Evolutionary conservation across 768 basidiomycete species (phyloP).

Genomic region (Amanita molliuscula): DNA sequence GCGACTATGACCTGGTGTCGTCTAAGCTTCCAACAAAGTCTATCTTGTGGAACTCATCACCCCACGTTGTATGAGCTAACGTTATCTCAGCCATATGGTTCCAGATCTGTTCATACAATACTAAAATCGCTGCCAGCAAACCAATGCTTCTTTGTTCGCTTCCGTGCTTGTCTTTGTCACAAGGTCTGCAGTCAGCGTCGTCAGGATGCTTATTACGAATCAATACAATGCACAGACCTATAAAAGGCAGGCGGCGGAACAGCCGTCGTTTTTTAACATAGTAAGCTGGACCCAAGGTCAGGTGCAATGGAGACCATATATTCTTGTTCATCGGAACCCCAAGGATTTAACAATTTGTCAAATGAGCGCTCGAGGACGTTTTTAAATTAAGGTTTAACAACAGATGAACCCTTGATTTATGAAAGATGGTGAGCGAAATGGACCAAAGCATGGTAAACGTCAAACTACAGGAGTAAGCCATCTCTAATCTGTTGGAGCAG

Average conservation of each 20-base stretch:
- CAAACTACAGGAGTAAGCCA: not conserved
- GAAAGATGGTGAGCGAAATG: not conserved
- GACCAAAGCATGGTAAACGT: not conserved
- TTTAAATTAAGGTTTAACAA: not conserved
- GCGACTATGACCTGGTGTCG: not conserved
- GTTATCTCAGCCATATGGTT: not conserved
- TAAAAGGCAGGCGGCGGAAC: not conserved
- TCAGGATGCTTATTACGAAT: conserved; percentile 4
- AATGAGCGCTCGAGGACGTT: not conserved
- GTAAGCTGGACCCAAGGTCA: not conserved
- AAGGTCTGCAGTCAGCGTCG: not conserved
- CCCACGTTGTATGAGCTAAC: not conserved
- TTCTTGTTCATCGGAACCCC: not conserved
- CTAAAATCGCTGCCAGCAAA: not conserved
- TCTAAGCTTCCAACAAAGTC: not conserved
- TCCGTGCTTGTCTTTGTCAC: not conserved
- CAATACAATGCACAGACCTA: not conserved
- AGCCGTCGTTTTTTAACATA: not conserved
- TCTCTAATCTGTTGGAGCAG: not conserved
- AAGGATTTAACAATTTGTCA: not conserved
- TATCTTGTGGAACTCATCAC: not conserved
- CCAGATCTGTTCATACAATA: not conserved
- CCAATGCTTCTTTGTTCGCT: not conserved
- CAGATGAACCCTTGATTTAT: not conserved
- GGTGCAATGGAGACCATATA: not conserved